Evolutionary conservation across 2,329 filamentous ascomycete genomes (phyloP).

Genomic region (Claviceps spartinae): DNA sequence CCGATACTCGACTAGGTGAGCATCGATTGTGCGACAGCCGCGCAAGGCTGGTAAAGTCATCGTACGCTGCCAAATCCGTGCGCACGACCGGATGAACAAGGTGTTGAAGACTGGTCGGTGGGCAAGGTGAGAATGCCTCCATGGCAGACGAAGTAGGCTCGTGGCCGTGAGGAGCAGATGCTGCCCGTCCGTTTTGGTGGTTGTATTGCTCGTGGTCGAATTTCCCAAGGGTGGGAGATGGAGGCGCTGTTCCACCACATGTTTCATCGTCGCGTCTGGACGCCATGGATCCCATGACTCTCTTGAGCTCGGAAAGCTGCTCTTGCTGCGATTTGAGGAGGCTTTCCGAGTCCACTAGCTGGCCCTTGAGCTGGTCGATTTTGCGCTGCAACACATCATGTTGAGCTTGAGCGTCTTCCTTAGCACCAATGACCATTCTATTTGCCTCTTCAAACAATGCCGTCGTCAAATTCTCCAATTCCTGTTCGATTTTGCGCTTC

Average conservation of each 20-base stretch:
- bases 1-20: conserved; percentile 49
- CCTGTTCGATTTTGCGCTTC: conserved; percentile 81
- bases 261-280: conserved; percentile 59
- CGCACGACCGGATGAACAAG: conserved; percentile 73
- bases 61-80: conserved; percentile 66
- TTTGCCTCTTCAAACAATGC: conserved; percentile 98
- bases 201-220: conserved; percentile 45
- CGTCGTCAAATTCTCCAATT: conserved; percentile 79
- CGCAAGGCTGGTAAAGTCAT: conserved; percentile 72
- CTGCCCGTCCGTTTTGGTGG: conserved; percentile 29
- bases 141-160: conserved; percentile 23
- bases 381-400: conserved; percentile 69
- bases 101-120: conserved; percentile 63
- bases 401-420: conserved; percentile 77
- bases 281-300: conserved; percentile 79
- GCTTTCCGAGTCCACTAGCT: conserved; percentile 74
- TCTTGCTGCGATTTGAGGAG: conserved; percentile 85
- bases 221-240: conserved; percentile 63
- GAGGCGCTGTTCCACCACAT: conserved; percentile 59
- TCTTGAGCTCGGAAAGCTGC: conserved; percentile 80
- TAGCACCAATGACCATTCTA: conserved; percentile 83
- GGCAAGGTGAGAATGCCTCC: conserved; percentile 37
- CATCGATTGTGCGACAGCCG: conserved; percentile 49
- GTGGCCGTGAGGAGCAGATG: conserved; percentile 11
- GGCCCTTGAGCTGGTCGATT: conserved; percentile 75